A percentile compares a stretch with the other conserved stretches of the same genome.
These are phyloP conservation scores for Colletotrichum sp. DNA, from an alignment of 2,329 filamentous ascomycete genomes.

Conservation along the genomic window DNA sequence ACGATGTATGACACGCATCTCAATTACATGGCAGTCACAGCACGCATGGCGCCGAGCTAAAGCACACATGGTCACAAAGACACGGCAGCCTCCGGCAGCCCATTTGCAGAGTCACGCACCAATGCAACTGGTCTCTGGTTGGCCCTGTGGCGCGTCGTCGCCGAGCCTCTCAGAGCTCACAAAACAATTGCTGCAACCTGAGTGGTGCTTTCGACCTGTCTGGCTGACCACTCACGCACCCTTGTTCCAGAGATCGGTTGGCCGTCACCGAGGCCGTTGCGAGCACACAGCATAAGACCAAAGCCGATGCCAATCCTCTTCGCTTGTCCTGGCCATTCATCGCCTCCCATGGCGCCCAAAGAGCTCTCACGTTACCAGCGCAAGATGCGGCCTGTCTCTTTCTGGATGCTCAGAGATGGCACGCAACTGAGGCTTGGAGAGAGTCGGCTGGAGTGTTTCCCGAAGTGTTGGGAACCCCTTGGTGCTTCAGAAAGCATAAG, in stretches of 20 bases:
- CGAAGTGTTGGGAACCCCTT: background rate
- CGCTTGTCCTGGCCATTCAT: background rate
- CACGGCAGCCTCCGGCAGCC: background rate
- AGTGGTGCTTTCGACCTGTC: background rate
- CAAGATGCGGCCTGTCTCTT: background rate
- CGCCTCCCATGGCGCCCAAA: background rate
- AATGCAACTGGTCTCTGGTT: background rate
- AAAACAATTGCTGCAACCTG: background rate
- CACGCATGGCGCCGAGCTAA: background rate
- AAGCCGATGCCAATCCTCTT: background rate
- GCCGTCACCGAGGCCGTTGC: background rate
- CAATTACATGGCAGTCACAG: background rate
- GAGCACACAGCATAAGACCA: background rate
- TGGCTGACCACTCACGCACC: background rate
- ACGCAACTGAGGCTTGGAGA: background rate
- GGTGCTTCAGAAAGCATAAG: background rate
- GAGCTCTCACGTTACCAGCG: background rate
- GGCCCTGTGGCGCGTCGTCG: background rate
- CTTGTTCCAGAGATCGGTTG: slow-evolving; percentile 5
- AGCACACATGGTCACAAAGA: background rate
- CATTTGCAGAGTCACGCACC: background rate
- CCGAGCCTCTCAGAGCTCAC: slow-evolving; percentile 13
- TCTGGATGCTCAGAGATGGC: background rate
- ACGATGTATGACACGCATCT: background rate
- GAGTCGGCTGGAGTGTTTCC: background rate